Base-by-base conservation (phyloP, 495 filamentous ascomycete species). In the Elaphomyces granulatus region DNA sequence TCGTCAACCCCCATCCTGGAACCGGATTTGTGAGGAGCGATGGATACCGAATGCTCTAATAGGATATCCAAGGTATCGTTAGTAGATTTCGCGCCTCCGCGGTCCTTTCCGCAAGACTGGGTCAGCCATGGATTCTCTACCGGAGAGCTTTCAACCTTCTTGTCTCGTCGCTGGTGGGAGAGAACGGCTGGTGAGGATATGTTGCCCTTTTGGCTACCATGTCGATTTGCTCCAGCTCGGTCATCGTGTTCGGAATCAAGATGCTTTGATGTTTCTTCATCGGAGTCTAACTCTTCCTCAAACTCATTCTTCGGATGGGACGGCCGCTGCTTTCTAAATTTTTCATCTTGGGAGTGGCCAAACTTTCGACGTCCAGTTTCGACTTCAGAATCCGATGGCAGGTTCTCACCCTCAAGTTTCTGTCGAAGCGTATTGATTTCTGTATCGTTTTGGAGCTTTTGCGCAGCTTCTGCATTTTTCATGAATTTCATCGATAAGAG, bases 401-500 rank as follows among this genome's bases (percentile, higher is more conserved):
- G 63, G 4, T 71, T 74, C 28, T 72, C 69, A 2, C 67, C 67
- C 34, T 60, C 75, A 1, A 94, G 63, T 23, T 93, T 82, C 43
- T 75, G 74, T 30, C 81, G 73, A 18, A 96, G 70, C 37, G 72
- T 62, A 42, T 80, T 75, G n/a, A 90, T 61, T 31, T 82, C 73
- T 30, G 81, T 79, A 49, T 94, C 83, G 40, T 95, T 96, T 43
- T 76, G 67, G 38, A 75, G 75, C 52, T 78, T 87, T 45, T 72
- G 72, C 30, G 73, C 64, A 8, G 77, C 81, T 45, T 95, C 86
- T 9, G 85, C 87, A 32, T 77, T 83, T 46, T 78, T 74, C 90
- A 98, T 98, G 52, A 96, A 98, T 48, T 81, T 80, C 81, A 93
- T 81, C 19, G 69, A 68, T 47, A 74, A 67, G 7, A 94, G 62